Conservation (phyloP, 1,284 basidiomycete species). For the Cutaneotrichosporon arboriforme region DNA sequence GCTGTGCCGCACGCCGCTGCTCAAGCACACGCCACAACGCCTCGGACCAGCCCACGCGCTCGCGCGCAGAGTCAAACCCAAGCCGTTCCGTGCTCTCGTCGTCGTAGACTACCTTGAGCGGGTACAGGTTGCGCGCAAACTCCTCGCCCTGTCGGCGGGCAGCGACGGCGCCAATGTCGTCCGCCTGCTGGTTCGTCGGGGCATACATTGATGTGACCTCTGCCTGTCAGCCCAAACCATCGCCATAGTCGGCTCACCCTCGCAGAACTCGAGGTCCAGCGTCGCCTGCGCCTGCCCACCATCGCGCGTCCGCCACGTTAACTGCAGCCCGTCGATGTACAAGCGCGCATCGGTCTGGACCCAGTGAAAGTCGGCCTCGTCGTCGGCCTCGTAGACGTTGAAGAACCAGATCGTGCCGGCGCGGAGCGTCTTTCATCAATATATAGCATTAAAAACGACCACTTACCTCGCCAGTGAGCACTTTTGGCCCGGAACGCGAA, state of each 20-base stretch:
- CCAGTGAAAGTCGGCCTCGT: conserved; percentile 70
- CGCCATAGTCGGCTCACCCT: conserved; percentile 28
- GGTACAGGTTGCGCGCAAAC: conserved; percentile 66
- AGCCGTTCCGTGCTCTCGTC: conserved; percentile 74
- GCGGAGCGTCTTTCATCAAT: conserved; percentile 62
- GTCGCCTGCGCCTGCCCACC: conserved; percentile 74
- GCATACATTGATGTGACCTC: conserved; percentile 73
- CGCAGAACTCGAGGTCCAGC: conserved; percentile 71
- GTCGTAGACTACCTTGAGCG: conserved; percentile 77
- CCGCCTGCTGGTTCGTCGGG: conserved; percentile 67
- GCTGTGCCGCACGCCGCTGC: conserved; percentile 14
- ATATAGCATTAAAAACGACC: background rate
- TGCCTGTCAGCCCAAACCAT: conserved; percentile 36
- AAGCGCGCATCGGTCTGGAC: conserved; percentile 74
- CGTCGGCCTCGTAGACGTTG: conserved; percentile 62
- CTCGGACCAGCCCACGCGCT: conserved; percentile 50
- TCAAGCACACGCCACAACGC: conserved; percentile 37
- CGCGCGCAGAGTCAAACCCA: conserved; percentile 72
- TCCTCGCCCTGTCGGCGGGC: conserved; percentile 58
- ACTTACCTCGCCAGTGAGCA: conserved; percentile 52
- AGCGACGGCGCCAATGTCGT: conserved; percentile 76
- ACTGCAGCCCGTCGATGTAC: conserved; percentile 68
- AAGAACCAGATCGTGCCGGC: conserved; percentile 81
- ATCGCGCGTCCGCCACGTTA: conserved; percentile 73
- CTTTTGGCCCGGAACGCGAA: background rate